These are phyloP conservation scores for Phlegmacium glaucopus DNA, from an alignment of 768 basidiomycete species.

Conservation along the genomic window DNA sequence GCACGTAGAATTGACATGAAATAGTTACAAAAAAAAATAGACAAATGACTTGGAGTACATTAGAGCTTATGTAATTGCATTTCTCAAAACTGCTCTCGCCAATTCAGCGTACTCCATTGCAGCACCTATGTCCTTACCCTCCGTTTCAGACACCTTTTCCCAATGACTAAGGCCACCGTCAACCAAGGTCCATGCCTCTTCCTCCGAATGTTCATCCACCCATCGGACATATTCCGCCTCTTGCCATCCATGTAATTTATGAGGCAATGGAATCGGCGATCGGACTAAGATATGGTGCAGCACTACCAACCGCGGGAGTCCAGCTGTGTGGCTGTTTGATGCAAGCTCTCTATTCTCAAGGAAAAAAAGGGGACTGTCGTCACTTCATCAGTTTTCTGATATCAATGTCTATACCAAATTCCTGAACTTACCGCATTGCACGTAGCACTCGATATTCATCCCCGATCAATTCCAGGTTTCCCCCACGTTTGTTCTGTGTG, in stretches of 20 bases:
- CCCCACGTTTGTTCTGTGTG: conserved; percentile 54
- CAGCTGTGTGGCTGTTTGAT: conserved; percentile 60
- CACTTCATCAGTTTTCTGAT: conserved; percentile 34
- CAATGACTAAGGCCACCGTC: conserved; percentile 76
- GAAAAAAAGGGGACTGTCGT: conserved; percentile 71
- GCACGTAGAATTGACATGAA: conserved; percentile 28
- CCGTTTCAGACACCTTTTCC: conserved; percentile 67
- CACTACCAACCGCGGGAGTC: conserved; percentile 84
- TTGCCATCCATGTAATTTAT: conserved; percentile 89
- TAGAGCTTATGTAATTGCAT: conserved; percentile 21
- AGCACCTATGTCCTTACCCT: conserved; percentile 41
- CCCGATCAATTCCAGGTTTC: conserved; percentile 71
- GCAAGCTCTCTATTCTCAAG: conserved; percentile 74
- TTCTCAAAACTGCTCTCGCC: conserved; percentile 61
- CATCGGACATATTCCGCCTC: conserved; percentile 96
- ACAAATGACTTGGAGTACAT: background rate
- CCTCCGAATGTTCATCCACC: conserved; percentile 86
- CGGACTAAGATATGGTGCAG: conserved; percentile 91
- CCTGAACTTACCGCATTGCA: conserved; percentile 69
- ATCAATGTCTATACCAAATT: background rate
- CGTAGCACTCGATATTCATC: conserved; percentile 85
- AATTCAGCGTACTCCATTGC: conserved; percentile 64
- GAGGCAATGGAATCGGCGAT: conserved; percentile 82
- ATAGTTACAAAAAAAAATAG: conserved; percentile 16
- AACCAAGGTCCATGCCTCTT: conserved; percentile 77